These are phyloP conservation scores for Borealophlyctis nickersoniae DNA, from an alignment of 192 early-diverging fungal genomes.

Conservation along the genomic window DNA sequence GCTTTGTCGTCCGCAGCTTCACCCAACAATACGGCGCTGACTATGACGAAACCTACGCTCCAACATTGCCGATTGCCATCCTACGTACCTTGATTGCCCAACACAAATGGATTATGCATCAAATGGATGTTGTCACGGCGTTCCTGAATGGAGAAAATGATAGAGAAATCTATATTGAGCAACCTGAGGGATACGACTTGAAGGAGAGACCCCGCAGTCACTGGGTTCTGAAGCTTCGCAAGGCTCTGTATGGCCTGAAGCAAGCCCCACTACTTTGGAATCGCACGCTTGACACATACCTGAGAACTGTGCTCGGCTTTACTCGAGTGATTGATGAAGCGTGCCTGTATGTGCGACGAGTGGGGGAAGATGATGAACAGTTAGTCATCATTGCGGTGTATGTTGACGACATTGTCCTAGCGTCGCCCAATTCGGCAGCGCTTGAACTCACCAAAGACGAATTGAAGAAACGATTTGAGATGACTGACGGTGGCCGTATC, in stretches of 20 bases:
- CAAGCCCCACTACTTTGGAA: slow-evolving; percentile 28
- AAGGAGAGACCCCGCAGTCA: slow-evolving; percentile 1
- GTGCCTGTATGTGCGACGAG: slow-evolving; percentile 16
- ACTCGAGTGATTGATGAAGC: not conserved
- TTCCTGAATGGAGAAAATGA: slow-evolving; percentile 28
- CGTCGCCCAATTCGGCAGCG: no score
- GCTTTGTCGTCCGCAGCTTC: slow-evolving; percentile 32
- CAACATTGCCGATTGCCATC: slow-evolving; percentile 3
- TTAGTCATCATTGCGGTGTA: no score
- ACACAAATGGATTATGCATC: not conserved
- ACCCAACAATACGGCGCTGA: slow-evolving; percentile 16
- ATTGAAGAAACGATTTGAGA: not conserved
- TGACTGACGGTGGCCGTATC: not conserved
- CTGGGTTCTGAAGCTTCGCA: not conserved
- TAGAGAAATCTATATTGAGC: slow-evolving; percentile 29
- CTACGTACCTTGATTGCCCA: slow-evolving; percentile 8
- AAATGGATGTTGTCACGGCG: slow-evolving; percentile 25
- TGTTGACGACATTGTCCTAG: no score
- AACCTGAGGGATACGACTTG: slow-evolving; percentile 18
- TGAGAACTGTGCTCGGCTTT: not conserved
- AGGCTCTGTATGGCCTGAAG: slow-evolving; percentile 29
- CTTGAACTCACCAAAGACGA: no score
- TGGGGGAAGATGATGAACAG: not conserved
- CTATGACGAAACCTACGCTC: slow-evolving; percentile 24
- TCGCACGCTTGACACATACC: slow-evolving; percentile 1